Base-by-base conservation (phyloP, 805 yeast genomes). In the Saccharomycopsis javanensis region DNA sequence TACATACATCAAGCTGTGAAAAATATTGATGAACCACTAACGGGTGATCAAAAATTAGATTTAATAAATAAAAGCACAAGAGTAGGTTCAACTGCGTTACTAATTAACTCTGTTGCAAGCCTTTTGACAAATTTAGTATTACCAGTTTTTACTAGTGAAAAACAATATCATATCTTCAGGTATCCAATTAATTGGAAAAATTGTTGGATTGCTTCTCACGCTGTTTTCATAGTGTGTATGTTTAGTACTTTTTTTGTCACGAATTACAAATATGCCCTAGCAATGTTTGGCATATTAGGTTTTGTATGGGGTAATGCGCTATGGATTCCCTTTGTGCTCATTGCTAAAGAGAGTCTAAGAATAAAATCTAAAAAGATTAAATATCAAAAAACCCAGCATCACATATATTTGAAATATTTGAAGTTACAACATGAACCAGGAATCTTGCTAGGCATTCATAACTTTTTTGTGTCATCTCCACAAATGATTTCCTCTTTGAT, bases 311-410 rank as follows among this genome's bases (percentile, higher is more conserved):
- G 86, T 1, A 73, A 73, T 58, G 82, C 85, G 0, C 72, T 80
- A 16, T 82, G 87, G 87, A 81, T 83, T 2, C 87, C 87, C 5
- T 82, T 81, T 66, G 81, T 81, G 1, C 64, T 82, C 38, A 80
- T 82, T 10, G 78, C 84, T 34, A 83, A 80, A 62, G 84, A 80
- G 60, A 71, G 79, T 16, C 72, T 81, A 31, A 67, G 82, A 55
- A 76, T 79, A 31, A 78, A 76, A 60, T 80, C 76, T 61, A 71
- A 75, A 30, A 77, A 76, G 31, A 34, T 38, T 6, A 53, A 54
- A 28, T 37, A 53, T 16, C 31, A 55, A 27, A 20, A 42, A 25
- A 42, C 48, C 8, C 58, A 56, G 48, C 55, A 35, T n/a, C 20
- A 48, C 5, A 30, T 57, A 42, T 37, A 53, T 65, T 66, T 10